Conservation (phyloP, 495 filamentous ascomycete species). For the Aspergillus sclerotiicarbonarius region DNA sequence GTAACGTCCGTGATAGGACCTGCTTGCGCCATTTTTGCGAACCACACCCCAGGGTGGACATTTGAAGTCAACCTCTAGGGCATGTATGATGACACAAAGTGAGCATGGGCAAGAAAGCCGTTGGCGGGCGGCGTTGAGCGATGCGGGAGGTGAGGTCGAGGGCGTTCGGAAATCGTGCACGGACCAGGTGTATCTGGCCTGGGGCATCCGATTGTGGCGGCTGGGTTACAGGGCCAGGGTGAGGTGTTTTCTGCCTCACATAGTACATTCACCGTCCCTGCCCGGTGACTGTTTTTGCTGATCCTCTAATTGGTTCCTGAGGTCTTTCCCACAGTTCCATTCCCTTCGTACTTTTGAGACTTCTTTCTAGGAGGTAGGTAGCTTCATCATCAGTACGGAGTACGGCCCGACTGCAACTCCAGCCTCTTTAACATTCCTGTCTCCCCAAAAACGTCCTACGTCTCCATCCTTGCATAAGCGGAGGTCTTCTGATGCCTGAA, state of each 20-base stretch:
- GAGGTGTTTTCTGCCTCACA: too few species aligned
- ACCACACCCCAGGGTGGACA: conserved; percentile 44
- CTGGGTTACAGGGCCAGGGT: too few species aligned
- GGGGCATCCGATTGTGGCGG: conserved; percentile 5
- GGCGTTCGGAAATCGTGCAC: conserved; percentile 16
- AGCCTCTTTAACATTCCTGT: neutral
- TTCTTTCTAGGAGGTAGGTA: too few species aligned
- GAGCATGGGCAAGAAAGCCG: conserved; percentile 30
- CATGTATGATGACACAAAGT: conserved; percentile 28
- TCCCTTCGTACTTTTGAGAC: neutral
- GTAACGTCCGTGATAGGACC: conserved; percentile 47
- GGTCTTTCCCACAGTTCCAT: too few species aligned
- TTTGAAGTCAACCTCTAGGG: conserved; percentile 43
- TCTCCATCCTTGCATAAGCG: neutral
- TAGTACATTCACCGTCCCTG: too few species aligned
- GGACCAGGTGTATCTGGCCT: conserved; percentile 16
- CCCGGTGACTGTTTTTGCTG: neutral
- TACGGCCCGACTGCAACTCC: too few species aligned
- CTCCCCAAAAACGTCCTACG: neutral
- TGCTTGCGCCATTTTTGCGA: conserved; percentile 50
- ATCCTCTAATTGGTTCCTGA: too few species aligned
- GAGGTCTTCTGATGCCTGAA: neutral
- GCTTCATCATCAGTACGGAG: too few species aligned
- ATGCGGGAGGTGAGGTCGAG: conserved; percentile 19
- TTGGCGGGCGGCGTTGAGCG: conserved; percentile 16